Evolutionary conservation across 371 early-diverging fungal species (phyloP), one percentile per base, ranked within the genome.

Genomic region (Phascolomyces articulosus): DNA sequence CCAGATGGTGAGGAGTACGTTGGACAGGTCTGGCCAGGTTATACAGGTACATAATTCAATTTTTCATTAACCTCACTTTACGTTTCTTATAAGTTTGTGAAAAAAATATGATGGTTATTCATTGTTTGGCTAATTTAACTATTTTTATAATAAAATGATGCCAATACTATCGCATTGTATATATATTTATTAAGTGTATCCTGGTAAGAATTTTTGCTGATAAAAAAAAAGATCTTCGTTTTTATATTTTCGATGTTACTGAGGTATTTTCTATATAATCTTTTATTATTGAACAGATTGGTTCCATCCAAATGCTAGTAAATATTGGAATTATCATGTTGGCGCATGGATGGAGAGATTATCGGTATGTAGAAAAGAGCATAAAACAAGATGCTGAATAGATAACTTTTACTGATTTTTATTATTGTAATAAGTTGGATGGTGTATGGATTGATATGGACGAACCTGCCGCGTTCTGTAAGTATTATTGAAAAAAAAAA

Each of bases 371-470:
- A 11, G n/a, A n/a, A n/a, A n/a, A n/a, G n/a, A n/a, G n/a, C n/a
- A n/a, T n/a, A n/a, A n/a, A n/a, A n/a, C n/a, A n/a, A n/a, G n/a
- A n/a, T n/a, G n/a, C n/a, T n/a, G n/a, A n/a, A n/a, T n/a, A n/a
- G n/a, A n/a, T n/a, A n/a, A n/a, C n/a, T n/a, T 13, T 38, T 56
- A 3, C 27, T 34, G 27, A 15, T 47, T 23, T 49, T n/a, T 44
- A 15, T 16, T 54, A 10, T 54, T 4, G 3, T 21, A 23, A 18
- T 21, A 4, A 23, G 27, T 23, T 26, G 26, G 70, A 70, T 48
- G 70, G 70, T 68, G 62, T 85, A 1, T 90, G 90, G 90, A 86
- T 88, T 66, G 90, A 90, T 58, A 90, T 90, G 90, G 89, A 90
- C 67, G 91, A 90, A 63, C 87, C 90, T 2, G 72, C 88, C 0